phyloP scores from a whole-genome alignment of 1,284 basidiomycete genomes.

The Flammula alnicola region DNA sequence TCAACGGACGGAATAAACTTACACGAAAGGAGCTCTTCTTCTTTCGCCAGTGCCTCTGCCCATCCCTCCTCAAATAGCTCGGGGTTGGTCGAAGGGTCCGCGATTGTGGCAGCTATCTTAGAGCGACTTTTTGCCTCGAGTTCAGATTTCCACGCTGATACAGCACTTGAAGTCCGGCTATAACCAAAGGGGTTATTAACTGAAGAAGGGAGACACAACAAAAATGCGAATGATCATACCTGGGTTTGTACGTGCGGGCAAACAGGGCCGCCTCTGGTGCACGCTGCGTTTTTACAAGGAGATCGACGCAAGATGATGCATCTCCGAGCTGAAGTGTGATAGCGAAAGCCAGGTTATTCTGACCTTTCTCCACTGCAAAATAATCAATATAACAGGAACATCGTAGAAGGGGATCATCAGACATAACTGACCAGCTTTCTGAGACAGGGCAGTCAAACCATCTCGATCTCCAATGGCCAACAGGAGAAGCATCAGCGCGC shows the following conservation, averaged over 20 bases:
- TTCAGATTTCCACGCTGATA: slow-evolving; percentile 80
- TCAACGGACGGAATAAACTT: not conserved
- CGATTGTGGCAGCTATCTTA: slow-evolving; percentile 84
- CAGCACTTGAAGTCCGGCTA: slow-evolving; percentile 66
- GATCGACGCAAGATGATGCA: slow-evolving; percentile 77
- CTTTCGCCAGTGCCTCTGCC: slow-evolving; percentile 60
- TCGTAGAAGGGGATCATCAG: slow-evolving; percentile 1
- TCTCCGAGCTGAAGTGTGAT: slow-evolving; percentile 89
- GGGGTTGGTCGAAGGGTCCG: slow-evolving; percentile 73
- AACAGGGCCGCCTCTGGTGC: slow-evolving; percentile 94
- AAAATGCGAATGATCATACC: too few species aligned
- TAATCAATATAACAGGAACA: slow-evolving; percentile 9
- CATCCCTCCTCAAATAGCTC: slow-evolving; percentile 86
- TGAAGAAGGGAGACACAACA: slow-evolving; percentile 2
- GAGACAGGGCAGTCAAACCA: slow-evolving; percentile 72
- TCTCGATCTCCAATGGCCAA: slow-evolving; percentile 82
- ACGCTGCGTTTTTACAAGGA: slow-evolving; percentile 85
- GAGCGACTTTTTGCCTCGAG: slow-evolving; percentile 72
- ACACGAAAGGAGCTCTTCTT: slow-evolving; percentile 21
- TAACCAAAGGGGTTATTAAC: not conserved
- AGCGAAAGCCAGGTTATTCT: slow-evolving; percentile 95
- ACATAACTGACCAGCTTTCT: slow-evolving; percentile 64
- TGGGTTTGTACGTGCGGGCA: slow-evolving; percentile 93
- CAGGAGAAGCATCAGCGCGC: slow-evolving; percentile 85
- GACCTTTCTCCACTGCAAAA: slow-evolving; percentile 68